These are phyloP conservation scores for Lyophyllum decastes DNA, from an alignment of 768 basidiomycete species.

Conservation along the genomic window DNA sequence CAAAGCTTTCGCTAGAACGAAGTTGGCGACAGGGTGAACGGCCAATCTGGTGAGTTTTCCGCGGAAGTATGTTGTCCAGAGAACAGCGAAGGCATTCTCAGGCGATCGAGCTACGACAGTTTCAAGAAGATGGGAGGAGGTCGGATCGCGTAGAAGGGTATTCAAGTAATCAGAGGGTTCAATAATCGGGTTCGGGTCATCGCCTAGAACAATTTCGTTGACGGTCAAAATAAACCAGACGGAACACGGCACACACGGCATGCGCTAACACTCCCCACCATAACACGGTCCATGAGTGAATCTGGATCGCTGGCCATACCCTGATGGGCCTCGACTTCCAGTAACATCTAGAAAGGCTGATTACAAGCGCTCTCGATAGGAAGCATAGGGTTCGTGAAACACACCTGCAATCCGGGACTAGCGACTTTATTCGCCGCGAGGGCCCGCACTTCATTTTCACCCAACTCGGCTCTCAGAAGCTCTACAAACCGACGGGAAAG, in stretches of 20 bases:
- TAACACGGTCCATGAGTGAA: constrained; percentile 81
- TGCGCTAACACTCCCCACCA: constrained; percentile 71
- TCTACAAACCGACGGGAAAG: constrained; percentile 50
- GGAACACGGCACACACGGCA: constrained; percentile 47
- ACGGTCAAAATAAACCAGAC: neutral
- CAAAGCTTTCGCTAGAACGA: constrained; percentile 82
- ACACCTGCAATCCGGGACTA: constrained; percentile 76
- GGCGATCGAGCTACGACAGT: constrained; percentile 69
- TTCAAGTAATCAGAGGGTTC: constrained; percentile 78
- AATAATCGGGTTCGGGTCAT: constrained; percentile 32
- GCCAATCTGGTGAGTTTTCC: constrained; percentile 74
- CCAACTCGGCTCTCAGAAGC: constrained; percentile 50
- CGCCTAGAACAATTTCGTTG: constrained; percentile 31
- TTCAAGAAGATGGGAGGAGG: constrained; percentile 91
- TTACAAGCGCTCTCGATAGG: constrained; percentile 10
- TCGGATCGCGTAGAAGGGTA: constrained; percentile 81
- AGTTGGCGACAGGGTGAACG: constrained; percentile 91
- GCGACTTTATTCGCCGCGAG: constrained; percentile 77
- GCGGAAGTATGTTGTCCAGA: constrained; percentile 82
- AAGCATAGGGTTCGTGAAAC: constrained; percentile 12
- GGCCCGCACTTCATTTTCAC: constrained; percentile 74
- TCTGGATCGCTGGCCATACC: constrained; percentile 56
- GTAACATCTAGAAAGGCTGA: constrained; percentile 55
- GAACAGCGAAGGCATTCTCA: constrained; percentile 51
- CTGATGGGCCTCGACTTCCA: constrained; percentile 80